These are phyloP conservation scores for Diaporthe citrichinensis DNA, from an alignment of 2,329 filamentous ascomycete genomes.

Conservation along the genomic window DNA sequence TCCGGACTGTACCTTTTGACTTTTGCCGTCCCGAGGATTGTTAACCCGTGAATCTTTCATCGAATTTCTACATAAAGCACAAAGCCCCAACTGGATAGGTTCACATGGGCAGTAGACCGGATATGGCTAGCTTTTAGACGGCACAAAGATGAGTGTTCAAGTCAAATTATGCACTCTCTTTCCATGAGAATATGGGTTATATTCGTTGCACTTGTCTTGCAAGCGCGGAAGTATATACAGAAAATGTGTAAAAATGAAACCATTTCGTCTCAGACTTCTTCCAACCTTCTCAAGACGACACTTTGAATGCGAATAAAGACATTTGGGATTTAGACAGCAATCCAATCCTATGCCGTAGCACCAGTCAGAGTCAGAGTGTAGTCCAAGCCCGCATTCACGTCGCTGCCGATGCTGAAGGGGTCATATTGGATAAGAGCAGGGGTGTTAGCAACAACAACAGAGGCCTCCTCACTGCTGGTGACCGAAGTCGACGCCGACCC, in stretches of 20 bases:
- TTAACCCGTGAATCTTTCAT: neutral
- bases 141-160: neutral
- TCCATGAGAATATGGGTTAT: neutral
- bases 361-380: constrained; percentile 13
- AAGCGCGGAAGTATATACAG: neutral
- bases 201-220: neutral
- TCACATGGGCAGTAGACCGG: neutral
- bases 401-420: constrained; percentile 15
- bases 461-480: constrained; percentile 10
- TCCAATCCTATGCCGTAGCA: neutral
- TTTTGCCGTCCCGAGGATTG: too few relatives aligned
- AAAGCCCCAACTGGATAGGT: neutral
- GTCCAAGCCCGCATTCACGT: constrained; percentile 10
- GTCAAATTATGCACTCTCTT: neutral
- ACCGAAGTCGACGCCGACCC: constrained; percentile 19
- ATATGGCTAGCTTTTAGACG: neutral
- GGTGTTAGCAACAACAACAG: constrained; percentile 11
- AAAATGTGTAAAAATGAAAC: neutral
- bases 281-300: rapidly evolving
- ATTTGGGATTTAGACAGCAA: too few relatives aligned
- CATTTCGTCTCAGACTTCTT: too few relatives aligned
- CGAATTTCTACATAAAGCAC: neutral
- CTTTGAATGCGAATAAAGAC: rapidly evolving
- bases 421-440: constrained; percentile 21
- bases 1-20: rapidly evolving